Base-by-base conservation (phyloP, 2,329 filamentous ascomycete genomes). In the Phaeosphaeriaceae sp. region DNA sequence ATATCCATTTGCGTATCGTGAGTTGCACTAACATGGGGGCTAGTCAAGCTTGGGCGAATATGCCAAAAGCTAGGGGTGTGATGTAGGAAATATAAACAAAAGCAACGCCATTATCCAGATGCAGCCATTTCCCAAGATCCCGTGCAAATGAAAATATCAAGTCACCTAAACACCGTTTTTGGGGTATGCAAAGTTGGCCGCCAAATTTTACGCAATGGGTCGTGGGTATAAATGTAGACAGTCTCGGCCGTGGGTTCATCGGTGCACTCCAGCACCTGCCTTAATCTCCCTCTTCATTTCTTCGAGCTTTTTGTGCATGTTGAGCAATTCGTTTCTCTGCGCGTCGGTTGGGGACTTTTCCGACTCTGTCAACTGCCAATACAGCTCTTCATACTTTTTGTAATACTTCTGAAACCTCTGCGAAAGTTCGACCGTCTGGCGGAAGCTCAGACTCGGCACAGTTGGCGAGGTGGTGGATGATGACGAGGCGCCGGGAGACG, bases 231-330 rank as follows among this genome's bases (percentile, higher is more conserved):
- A 54, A 48, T 56, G 56, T 54, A 59, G 44, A 40, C 46, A 54
- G 50, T 48, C 33, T 29, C 37, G 35, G 33, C 30, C 17, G 18
- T 47, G 30, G 35, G 44, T 60, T n/a, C 54, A 69, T 30, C 60
- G 65, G 43, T 66, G 60, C 46, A 62, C 45, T 15, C 64, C 61
- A 29, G 67, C 68, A 47, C 73, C 62, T 53, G 75, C 60, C 60
- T 73, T 67, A 53, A 86, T 85, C 63, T 84, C 81, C 51, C 77
- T 71, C 73, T 86, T 86, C 79, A 84, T 82, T 56, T 76, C 75
- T 60, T 80, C 76, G 38, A 85, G 67, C 57, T 77, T 75, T 58
- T 72, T 69, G 65, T 84, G 82, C 77, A 83, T 81, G 50, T 73
- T 76, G 62, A 79, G 77, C 44, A 87, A 63, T 49, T 78, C 75